Evolutionary conservation across 1,284 basidiomycete species (phyloP).

Genomic region (Veloboletus limbatus): DNA sequence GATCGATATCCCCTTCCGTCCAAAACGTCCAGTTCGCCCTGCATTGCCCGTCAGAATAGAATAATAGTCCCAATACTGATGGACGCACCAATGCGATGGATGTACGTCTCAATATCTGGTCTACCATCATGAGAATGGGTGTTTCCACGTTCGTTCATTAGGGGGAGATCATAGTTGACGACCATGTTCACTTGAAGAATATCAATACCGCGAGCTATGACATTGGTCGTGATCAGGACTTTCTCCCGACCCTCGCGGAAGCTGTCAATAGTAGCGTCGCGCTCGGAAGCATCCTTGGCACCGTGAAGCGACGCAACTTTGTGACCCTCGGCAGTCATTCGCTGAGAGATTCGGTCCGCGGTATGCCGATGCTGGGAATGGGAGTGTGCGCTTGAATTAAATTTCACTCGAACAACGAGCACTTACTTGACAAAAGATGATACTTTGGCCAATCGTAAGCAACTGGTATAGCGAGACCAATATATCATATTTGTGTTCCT

Average conservation of each 20-base stretch:
- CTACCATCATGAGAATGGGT: constrained; percentile 42
- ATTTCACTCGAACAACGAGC: not conserved
- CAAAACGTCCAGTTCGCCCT: constrained; percentile 95
- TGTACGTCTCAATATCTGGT: constrained; percentile 96
- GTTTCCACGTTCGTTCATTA: constrained; percentile 68
- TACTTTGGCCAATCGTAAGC: constrained; percentile 94
- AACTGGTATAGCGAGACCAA: constrained; percentile 89
- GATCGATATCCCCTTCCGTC: constrained; percentile 93
- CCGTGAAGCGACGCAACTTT: constrained; percentile 96
- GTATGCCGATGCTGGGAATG: constrained; percentile 74
- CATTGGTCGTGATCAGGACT: constrained; percentile 98
- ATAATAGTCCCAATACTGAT: not conserved
- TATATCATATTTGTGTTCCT: constrained; percentile 95
- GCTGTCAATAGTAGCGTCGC: constrained; percentile 90
- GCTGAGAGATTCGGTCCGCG: constrained; percentile 87
- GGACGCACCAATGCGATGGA: constrained; percentile 90
- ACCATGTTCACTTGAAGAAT: constrained; percentile 99
- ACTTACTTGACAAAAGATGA: constrained; percentile 90
- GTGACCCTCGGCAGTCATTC: constrained; percentile 93
- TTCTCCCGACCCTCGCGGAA: constrained; percentile 97
- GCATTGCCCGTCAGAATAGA: constrained; percentile 7
- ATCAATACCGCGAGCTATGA: constrained; percentile 97
- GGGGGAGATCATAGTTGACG: constrained; percentile 96
- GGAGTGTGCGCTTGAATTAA: constrained; percentile 5
- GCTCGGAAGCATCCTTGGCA: constrained; percentile 84